These are phyloP conservation scores for Pisolithus microcarpus DNA, from an alignment of 768 basidiomycete genomes.

Conservation along the genomic window DNA sequence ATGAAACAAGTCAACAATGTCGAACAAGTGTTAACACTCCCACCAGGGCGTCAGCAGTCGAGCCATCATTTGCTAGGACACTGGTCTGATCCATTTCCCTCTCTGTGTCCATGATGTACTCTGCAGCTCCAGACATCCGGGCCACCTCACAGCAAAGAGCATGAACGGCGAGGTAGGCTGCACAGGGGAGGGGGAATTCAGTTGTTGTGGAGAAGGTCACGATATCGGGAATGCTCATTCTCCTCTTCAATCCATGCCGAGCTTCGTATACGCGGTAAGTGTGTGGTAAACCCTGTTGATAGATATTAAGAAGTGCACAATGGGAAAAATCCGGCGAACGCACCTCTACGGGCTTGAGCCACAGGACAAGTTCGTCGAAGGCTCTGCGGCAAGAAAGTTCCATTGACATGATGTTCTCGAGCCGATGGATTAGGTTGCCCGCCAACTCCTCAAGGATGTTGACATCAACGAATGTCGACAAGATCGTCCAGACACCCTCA, in stretches of 20 bases:
- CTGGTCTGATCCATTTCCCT: not conserved
- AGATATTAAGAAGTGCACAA: not conserved
- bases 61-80: constrained; percentile 1
- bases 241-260: not conserved
- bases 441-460: constrained; percentile 17
- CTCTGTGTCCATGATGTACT: constrained; percentile 2
- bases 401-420: constrained; percentile 11
- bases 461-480: constrained; percentile 11
- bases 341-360: not conserved
- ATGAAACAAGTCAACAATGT: no score
- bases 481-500: constrained; percentile 11
- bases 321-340: not conserved
- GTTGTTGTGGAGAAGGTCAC: not conserved
- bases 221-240: not conserved
- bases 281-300: not conserved
- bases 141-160: constrained; percentile 9
- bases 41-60: no score
- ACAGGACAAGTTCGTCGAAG: not conserved
- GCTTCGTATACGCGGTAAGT: not conserved
- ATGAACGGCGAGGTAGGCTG: constrained; percentile 3
- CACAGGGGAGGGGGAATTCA: not conserved
- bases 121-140: not conserved
- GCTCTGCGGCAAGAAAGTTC: not conserved
- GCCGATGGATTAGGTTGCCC: constrained; percentile 20
- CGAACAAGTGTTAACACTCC: no score